Evolutionary conservation across 1,139 yeast genomes (phyloP).

Genomic region (Entelexis sorbosivorans): DNA sequence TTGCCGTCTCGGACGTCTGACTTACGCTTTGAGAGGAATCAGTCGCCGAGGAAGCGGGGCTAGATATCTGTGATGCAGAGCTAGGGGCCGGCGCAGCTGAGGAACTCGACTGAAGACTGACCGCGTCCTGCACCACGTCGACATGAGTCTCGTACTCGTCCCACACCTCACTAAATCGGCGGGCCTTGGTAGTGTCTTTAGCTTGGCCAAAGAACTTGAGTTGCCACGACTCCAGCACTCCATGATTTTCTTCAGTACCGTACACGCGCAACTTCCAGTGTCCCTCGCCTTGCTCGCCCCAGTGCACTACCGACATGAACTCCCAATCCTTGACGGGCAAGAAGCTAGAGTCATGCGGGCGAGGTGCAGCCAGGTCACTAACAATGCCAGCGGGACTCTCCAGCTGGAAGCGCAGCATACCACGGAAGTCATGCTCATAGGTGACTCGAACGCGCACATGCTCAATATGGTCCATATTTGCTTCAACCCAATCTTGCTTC

Average conservation of each 20-base stretch:
- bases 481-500: constrained; percentile 39
- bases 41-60: not conserved
- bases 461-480: constrained; percentile 64
- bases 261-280: constrained; percentile 67
- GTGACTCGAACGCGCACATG: constrained; percentile 78
- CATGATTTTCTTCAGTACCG: constrained; percentile 35
- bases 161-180: constrained; percentile 30
- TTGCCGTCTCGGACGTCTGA: too few species aligned
- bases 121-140: constrained; percentile 11
- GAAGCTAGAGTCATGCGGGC: constrained; percentile 46
- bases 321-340: constrained; percentile 76
- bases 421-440: constrained; percentile 55
- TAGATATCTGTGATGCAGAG: not conserved
- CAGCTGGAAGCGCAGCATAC: constrained; percentile 55
- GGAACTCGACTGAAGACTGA: not conserved
- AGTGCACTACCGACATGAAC: constrained; percentile 95
- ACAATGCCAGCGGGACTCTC: constrained; percentile 64
- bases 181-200: constrained; percentile 51
- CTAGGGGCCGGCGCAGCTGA: not conserved
- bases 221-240: constrained; percentile 59
- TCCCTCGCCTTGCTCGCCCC: constrained; percentile 85
- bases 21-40: not conserved
- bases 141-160: constrained; percentile 20
- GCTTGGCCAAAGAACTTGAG: constrained; percentile 74
- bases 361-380: constrained; percentile 64